These are phyloP conservation scores for Globisporangium rhizosaccharum DNA, from an alignment of 352 stramenopile species.

Conservation along the genomic window DNA sequence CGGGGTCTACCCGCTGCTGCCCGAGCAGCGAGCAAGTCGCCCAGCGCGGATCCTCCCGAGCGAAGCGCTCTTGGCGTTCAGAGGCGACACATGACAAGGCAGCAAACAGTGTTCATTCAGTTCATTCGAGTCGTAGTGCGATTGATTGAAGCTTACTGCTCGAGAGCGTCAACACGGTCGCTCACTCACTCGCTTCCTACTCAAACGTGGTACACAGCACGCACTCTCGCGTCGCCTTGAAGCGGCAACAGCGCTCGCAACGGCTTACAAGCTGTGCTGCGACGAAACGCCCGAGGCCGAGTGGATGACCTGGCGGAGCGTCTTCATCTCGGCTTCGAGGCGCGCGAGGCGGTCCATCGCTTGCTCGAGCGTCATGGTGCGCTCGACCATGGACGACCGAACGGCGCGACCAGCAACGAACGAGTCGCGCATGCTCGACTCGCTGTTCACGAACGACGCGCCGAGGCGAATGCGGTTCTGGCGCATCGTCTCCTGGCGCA, in stretches of 20 bases:
- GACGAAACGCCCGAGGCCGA: conserved; percentile 8
- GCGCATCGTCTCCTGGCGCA: conserved; percentile 56
- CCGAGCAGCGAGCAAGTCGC: conserved; percentile 1
- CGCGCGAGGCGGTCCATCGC: conserved; percentile 68
- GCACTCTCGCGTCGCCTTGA: background rate
- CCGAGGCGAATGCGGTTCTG: conserved; percentile 79
- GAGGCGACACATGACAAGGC: background rate
- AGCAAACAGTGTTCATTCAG: background rate
- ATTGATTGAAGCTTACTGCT: background rate
- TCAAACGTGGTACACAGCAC: background rate
- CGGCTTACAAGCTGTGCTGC: conserved; percentile 6
- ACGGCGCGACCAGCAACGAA: conserved; percentile 74
- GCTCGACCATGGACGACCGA: conserved; percentile 44
- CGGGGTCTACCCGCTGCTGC: conserved; percentile 2
- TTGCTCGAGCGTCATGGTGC: conserved; percentile 61
- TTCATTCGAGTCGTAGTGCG: no score
- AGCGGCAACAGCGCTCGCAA: background rate
- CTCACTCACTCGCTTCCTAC: background rate
- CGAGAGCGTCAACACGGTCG: background rate
- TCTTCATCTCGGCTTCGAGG: conserved; percentile 63
- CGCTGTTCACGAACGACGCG: conserved; percentile 48
- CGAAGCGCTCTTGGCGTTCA: background rate
- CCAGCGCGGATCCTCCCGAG: background rate
- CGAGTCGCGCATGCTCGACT: conserved; percentile 70
- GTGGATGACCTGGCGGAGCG: conserved; percentile 59